Evolutionary conservation across 2,329 filamentous ascomycete genomes (phyloP).

Genomic region (Colletotrichum noveboracense): DNA sequence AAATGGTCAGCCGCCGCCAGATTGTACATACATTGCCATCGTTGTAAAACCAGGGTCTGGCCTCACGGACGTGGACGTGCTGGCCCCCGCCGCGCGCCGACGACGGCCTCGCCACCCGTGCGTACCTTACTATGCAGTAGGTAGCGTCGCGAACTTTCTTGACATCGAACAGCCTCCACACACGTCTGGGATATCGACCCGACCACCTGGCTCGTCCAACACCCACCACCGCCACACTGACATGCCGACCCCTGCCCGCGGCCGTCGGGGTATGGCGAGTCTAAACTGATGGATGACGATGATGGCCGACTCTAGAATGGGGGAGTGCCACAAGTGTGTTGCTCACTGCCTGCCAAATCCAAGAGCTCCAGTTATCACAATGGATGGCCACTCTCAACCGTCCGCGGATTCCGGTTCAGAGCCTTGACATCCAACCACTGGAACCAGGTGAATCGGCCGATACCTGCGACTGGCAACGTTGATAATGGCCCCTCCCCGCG

Average conservation of each 20-base stretch:
- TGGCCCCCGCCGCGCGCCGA: background rate
- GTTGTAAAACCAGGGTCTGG: background rate
- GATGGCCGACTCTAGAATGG: background rate
- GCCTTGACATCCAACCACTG: constrained; percentile 3
- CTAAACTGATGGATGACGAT: constrained; percentile 6
- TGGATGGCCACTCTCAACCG: background rate
- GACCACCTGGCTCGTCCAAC: constrained; percentile 11
- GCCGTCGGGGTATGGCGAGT: background rate
- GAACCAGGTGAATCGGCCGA: constrained; percentile 11
- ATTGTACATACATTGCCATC: background rate
- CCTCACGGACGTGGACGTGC: background rate
- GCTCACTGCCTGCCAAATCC: background rate
- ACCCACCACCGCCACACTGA: background rate
- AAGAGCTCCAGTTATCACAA: background rate
- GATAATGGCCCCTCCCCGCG: constrained; percentile 6
- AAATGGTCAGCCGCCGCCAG: constrained; percentile 1
- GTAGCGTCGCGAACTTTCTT: constrained; percentile 1
- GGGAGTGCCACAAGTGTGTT: background rate
- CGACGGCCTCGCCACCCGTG: constrained; percentile 8
- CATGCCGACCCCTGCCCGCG: constrained; percentile 9
- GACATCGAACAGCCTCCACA: background rate
- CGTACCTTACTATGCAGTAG: background rate
- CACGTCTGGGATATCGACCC: constrained; percentile 6
- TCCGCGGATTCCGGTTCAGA: background rate
- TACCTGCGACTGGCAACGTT: constrained; percentile 18